phyloP scores from a whole-genome alignment of 164 flowering plant genomes.

The Stephania yunnanensis region DNA sequence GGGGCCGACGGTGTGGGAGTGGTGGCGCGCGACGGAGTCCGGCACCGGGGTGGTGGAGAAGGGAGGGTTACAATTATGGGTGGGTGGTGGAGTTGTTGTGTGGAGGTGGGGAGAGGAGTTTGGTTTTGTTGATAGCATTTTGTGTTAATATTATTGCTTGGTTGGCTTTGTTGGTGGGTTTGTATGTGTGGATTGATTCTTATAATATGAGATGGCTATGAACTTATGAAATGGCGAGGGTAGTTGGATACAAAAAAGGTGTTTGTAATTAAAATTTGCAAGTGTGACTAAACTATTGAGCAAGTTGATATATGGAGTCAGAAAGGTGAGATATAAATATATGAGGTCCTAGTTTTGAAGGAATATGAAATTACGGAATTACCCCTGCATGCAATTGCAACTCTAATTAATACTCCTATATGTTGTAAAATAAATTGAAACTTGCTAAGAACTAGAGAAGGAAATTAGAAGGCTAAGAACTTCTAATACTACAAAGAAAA shows the following conservation, averaged over 20 bases:
- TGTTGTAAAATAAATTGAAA: too few species aligned
- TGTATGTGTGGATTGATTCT: conserved; percentile 3
- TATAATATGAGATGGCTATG: not conserved
- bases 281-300: conserved; percentile 5
- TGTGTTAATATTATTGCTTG: not conserved
- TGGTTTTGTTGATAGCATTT: conserved; percentile 23
- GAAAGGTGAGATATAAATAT: not conserved
- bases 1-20: conserved; percentile 42
- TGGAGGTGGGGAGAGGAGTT: conserved; percentile 25
- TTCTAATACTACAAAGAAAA: too few species aligned
- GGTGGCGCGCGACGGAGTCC: conserved; percentile 42
- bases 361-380: not conserved
- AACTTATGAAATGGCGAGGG: not conserved
- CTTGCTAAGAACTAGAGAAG: too few species aligned
- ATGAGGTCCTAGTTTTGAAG: not conserved
- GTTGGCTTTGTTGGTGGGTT: not conserved
- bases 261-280: conserved; percentile 5
- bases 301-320: conserved; percentile 1
- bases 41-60: conserved; percentile 26
- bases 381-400: not conserved
- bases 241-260: conserved; percentile 3
- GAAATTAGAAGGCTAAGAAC: too few species aligned
- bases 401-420: too few species aligned
- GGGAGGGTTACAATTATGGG: not conserved
- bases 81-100: conserved; percentile 10